Evolutionary conservation across 2,329 filamentous ascomycete genomes (phyloP).

Genomic region (Pyrenophora seminiperda): DNA sequence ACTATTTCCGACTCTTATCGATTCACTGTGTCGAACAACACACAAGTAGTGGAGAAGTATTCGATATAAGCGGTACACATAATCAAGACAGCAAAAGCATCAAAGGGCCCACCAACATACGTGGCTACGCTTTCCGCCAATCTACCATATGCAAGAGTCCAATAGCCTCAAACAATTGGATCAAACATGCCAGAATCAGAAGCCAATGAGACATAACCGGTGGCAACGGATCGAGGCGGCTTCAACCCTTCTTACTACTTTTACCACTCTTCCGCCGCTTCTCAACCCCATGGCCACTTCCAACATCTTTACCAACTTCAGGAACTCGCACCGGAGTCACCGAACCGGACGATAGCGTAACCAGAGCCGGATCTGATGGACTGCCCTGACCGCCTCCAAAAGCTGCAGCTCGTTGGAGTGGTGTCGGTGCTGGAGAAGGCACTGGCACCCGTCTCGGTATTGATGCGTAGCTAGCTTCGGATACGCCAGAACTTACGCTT

Average conservation of each 20-base stretch:
- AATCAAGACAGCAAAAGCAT: conserved; percentile 9
- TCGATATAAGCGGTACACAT: conserved; percentile 3
- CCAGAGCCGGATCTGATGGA: conserved; percentile 30
- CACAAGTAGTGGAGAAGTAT: conserved; percentile 13
- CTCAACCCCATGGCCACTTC: conserved; percentile 32
- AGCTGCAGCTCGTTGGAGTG: conserved; percentile 20
- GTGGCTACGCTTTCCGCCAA: conserved; percentile 7
- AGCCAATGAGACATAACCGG: not conserved
- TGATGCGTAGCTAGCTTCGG: conserved; percentile 33
- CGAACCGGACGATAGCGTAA: conserved; percentile 14
- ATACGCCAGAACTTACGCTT: conserved; percentile 30
- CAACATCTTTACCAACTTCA: conserved; percentile 23
- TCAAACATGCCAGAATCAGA: conserved; percentile 1
- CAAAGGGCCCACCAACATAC: conserved; percentile 13
- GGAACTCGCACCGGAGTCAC: conserved; percentile 15
- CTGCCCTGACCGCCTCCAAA: conserved; percentile 23
- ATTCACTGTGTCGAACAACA: conserved; percentile 14
- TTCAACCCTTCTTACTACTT: conserved; percentile 27
- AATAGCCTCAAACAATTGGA: conserved; percentile 3
- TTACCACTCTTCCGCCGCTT: conserved; percentile 32
- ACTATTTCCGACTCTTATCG: conserved; percentile 6
- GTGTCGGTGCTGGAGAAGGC: conserved; percentile 15
- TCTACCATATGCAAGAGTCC: conserved; percentile 7
- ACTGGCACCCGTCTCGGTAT: conserved; percentile 47
- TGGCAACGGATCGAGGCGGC: not conserved